Percentiles rank a stretch among this genome's conserved stretches.
These are phyloP conservation scores for Talaromyces funiculosus DNA, from an alignment of 2,329 filamentous ascomycete species.

Conservation along the genomic window DNA sequence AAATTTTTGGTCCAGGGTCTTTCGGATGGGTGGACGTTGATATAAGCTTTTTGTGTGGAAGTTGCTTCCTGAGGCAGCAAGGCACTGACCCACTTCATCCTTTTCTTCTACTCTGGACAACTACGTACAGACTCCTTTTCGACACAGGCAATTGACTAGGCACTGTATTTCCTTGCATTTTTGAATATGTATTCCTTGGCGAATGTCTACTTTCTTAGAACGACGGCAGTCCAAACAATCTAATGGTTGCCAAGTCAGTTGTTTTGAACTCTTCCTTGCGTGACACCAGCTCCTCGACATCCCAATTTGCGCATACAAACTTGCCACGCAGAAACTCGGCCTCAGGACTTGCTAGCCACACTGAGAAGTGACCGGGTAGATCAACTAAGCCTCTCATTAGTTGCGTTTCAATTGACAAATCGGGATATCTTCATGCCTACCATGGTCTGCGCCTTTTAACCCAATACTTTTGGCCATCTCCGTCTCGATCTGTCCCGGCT, in stretches of 20 bases:
- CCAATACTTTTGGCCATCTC: neutral
- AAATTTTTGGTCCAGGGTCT: neutral
- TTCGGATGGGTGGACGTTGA: neutral
- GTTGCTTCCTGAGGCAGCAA: neutral
- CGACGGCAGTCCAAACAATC: neutral
- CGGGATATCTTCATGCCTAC: neutral
- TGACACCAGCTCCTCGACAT: constrained; percentile 1
- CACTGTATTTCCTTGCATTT: neutral
- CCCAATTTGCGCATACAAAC: neutral
- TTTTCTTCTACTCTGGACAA: neutral
- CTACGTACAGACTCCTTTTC: neutral
- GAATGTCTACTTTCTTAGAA: neutral
- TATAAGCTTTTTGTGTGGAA: constrained; percentile 5
- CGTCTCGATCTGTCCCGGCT: neutral
- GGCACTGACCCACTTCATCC: neutral
- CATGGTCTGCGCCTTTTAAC: neutral
- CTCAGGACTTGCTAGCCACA: neutral
- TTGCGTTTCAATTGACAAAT: neutral
- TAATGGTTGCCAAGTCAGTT: neutral
- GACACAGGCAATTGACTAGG: neutral
- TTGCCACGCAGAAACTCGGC: neutral
- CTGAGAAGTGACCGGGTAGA: neutral
- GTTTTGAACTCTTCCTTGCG: neutral
- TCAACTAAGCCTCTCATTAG: neutral
- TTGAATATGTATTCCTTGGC: neutral